Conservation (phyloP, 768 basidiomycete genomes). For the Cyclocybe cylindracea region DNA sequence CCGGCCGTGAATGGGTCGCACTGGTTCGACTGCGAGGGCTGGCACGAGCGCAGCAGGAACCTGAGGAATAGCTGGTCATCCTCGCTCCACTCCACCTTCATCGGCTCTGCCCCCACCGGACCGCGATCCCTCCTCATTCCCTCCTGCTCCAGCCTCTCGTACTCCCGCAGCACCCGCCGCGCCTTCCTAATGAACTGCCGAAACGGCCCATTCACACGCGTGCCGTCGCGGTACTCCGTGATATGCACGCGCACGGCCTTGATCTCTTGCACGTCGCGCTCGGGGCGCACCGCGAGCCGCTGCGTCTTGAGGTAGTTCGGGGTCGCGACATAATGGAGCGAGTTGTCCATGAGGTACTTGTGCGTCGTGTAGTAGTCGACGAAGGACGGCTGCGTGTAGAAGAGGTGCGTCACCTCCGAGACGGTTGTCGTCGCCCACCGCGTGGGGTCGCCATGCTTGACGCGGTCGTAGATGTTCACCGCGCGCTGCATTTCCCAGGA, state of each 20-base stretch:
- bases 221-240: slow-evolving; percentile 20
- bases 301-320: slow-evolving; percentile 47
- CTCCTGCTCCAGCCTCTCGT: neutral
- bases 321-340: slow-evolving; percentile 54
- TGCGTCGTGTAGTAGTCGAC: slow-evolving; percentile 54
- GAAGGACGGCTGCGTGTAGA: slow-evolving; percentile 35
- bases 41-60: slow-evolving; percentile 59
- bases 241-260: slow-evolving; percentile 50
- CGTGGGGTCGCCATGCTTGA: slow-evolving; percentile 45
- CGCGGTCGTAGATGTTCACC: slow-evolving; percentile 43
- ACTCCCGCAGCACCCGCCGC: slow-evolving; percentile 5
- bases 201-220: slow-evolving; percentile 3
- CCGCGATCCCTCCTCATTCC: neutral
- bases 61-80: slow-evolving; percentile 59
- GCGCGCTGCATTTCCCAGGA: slow-evolving; percentile 22
- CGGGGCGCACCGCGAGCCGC: slow-evolving; percentile 65
- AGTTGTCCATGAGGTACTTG: slow-evolving; percentile 59
- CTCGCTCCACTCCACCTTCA: slow-evolving; percentile 44
- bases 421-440: slow-evolving; percentile 61
- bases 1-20: slow-evolving; percentile 60
- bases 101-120: slow-evolving; percentile 13
- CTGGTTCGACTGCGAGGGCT: slow-evolving; percentile 49
- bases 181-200: slow-evolving; percentile 18
- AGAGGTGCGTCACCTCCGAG: slow-evolving; percentile 47
- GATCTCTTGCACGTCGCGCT: slow-evolving; percentile 53